Evolutionary conservation across 768 basidiomycete genomes (phyloP).

Genomic region (Dictyophora rubrovolvata): DNA sequence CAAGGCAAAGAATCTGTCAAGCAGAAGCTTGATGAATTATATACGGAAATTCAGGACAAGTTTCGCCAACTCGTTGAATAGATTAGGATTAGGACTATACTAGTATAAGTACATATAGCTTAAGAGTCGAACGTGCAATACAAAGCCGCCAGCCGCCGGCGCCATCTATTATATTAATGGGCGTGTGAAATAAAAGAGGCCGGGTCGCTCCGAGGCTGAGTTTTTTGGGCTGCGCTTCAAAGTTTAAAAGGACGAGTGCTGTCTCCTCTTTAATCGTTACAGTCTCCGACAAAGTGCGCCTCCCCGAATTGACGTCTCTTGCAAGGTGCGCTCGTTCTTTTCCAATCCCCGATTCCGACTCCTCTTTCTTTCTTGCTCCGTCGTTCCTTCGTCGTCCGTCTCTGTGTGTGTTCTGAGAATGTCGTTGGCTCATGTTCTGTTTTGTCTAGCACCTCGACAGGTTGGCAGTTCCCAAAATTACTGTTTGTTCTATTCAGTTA

Average conservation of each 20-base stretch:
- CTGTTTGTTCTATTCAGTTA: neutral
- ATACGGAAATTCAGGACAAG: constrained; percentile 84
- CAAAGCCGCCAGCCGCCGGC: neutral
- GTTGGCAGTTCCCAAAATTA: neutral
- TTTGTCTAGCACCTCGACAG: neutral
- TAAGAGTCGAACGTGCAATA: neutral
- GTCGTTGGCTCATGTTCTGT: neutral
- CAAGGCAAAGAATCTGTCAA: constrained; percentile 79
- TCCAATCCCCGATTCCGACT: neutral
- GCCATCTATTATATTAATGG: neutral
- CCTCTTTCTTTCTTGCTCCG: neutral
- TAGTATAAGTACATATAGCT: neutral
- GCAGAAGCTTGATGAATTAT: constrained; percentile 69
- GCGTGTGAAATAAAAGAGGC: neutral
- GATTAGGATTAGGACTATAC: constrained; percentile 9
- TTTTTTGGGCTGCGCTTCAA: neutral
- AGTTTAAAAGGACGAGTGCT: neutral
- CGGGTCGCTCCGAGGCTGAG: neutral
- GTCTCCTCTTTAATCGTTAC: constrained; percentile 10
- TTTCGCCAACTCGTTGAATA: constrained; percentile 82
- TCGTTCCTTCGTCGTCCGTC: neutral
- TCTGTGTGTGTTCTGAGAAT: neutral
- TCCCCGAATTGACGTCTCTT: neutral
- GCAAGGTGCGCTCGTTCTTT: constrained; percentile 5
- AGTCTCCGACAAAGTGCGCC: constrained; percentile 8